phyloP scores from a whole-genome alignment of 2,329 filamentous ascomycete species.

The Paecilomyces sp. region DNA sequence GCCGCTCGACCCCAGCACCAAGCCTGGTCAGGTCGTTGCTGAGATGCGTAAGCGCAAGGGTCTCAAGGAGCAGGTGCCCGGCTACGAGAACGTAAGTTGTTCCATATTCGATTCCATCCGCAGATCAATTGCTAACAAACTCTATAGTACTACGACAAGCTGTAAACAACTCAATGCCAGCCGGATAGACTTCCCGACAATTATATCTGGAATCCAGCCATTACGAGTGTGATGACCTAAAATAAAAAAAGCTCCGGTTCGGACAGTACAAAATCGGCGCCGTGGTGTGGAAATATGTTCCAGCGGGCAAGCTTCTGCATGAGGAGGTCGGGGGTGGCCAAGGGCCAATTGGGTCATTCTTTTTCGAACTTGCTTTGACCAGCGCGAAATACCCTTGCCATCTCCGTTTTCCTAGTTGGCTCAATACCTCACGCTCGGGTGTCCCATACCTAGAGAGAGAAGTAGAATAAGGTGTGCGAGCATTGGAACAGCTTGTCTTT shows the following conservation, averaged over 20 bases:
- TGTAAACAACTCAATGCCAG: conserved; percentile 56
- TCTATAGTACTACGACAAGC: conserved; percentile 93
- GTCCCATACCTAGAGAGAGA: conserved; percentile 17
- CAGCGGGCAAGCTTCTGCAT: neutral
- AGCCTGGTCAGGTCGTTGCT: conserved; percentile 75
- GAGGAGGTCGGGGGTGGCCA: neutral
- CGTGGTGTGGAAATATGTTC: neutral
- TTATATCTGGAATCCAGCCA: conserved; percentile 27
- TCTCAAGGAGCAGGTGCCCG: conserved; percentile 92
- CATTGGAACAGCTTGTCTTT: conserved; percentile 20
- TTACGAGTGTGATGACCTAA: conserved; percentile 39
- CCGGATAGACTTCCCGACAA: conserved; percentile 35
- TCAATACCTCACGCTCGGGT: conserved; percentile 1
- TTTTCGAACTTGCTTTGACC: neutral
- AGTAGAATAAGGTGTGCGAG: conserved; percentile 23
- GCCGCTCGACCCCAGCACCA: conserved; percentile 72
- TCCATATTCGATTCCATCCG: neutral
- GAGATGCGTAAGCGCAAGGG: conserved; percentile 99
- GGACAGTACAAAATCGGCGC: conserved; percentile 10
- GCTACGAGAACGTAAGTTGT: conserved; percentile 84
- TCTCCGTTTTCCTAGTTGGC: neutral
- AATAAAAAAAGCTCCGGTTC: conserved; percentile 23
- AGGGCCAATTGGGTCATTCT: neutral
- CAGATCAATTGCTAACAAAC: conserved; percentile 32
- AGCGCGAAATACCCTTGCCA: neutral